Base-by-base conservation (phyloP, 805 yeast genomes). In the Zygosaccharomyces kombuchaensis region DNA sequence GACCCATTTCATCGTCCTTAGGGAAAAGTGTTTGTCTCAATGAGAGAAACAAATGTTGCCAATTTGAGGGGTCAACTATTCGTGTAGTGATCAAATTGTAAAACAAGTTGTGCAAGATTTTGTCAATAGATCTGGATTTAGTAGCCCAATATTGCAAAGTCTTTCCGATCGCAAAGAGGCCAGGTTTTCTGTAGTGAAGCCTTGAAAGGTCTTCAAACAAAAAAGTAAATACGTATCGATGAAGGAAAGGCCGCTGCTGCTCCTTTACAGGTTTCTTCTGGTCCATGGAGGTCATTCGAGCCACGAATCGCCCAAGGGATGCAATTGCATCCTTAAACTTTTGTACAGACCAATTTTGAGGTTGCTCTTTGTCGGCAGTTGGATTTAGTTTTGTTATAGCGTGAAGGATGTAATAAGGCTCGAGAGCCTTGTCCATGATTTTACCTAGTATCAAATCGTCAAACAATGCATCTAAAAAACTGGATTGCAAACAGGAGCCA, bases 1-100 rank as follows among this genome's bases (percentile, higher is more conserved):
- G 75, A 0, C 81, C 81, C 74, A 77, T 70, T n/a, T 58, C 57
- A 12, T 70, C 74, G 55, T 77, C 78, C 21, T 59, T 60, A 2
- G 81, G 80, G 47, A 76, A 77, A n/a, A 76, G 50, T 25, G 63
- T 57, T 25, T 60, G 58, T 43, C 80, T 58, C 2, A 68, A 50
- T 10, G 31, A 22, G 26, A 30, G 14, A 17, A 43, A 22, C 7
- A 45, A n/a, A 9, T 27, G 36, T 26, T 44, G 34, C 16, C 34
- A 32, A 17, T 10, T 29, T 9, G 30, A 22, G 9, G 39, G 39
- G 2, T 35, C 42, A n/a, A 27, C 14, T 12, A 46, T 23, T 6
- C 34, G 36, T 9, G 36, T 22, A 16, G 40, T 29, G 32, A 49
- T 10, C 7, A 43, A 19, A 35, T 51, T 48, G 21, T 14, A 26